Evolutionary conservation across 768 basidiomycete genomes (phyloP).

Genomic region (Suillus brevipes): DNA sequence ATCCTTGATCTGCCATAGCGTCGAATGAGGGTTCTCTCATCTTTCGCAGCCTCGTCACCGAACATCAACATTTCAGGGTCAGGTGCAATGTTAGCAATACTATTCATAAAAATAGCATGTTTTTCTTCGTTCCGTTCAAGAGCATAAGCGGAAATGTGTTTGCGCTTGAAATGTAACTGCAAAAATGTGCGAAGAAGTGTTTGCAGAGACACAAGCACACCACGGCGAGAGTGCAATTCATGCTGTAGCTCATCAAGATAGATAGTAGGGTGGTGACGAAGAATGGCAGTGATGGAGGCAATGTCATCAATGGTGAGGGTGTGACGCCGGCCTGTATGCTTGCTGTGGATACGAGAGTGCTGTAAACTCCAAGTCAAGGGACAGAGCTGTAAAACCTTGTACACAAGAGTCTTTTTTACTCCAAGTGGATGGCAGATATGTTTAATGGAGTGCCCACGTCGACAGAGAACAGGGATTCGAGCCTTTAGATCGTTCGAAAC

Average conservation of each 20-base stretch:
- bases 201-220: conserved; percentile 2
- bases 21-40: too few relatives aligned
- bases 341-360: too few relatives aligned
- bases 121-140: not conserved
- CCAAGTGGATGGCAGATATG: conserved; percentile 21
- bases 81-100: not conserved
- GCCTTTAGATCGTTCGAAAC: conserved; percentile 17
- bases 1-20: too few relatives aligned
- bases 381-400: too few relatives aligned
- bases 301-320: not conserved
- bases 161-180: conserved; percentile 12
- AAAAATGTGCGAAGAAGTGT: conserved; percentile 10
- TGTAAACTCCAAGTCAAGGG: too few relatives aligned
- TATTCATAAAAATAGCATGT: not conserved
- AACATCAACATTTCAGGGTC: not conserved
- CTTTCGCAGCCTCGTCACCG: not conserved
- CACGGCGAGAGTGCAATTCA: not conserved
- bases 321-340: not conserved
- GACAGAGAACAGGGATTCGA: conserved; percentile 18
- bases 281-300: not conserved
- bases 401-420: conserved; percentile 17
- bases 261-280: not conserved
- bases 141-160: conserved; percentile 2
- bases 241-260: conserved; percentile 17
- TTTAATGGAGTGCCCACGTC: conserved; percentile 14